phyloP scores from a whole-genome alignment of 768 basidiomycete genomes.

The Arthromyces matolae region DNA sequence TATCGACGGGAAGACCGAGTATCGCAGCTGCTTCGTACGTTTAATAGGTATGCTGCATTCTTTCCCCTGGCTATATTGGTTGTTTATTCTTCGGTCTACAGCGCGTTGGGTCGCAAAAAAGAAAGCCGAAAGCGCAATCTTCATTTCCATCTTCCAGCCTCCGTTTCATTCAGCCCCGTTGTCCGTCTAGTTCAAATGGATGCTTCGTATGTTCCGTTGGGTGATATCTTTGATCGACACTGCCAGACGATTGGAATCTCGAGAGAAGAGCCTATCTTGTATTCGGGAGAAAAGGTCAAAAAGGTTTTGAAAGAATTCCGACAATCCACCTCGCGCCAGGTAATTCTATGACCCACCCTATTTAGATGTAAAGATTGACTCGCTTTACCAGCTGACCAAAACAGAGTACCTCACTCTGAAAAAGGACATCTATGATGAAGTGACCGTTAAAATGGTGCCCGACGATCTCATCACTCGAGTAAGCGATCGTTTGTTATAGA shows the following conservation, averaged over 20 bases:
- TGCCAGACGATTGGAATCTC: constrained; percentile 72
- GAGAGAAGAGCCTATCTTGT: constrained; percentile 84
- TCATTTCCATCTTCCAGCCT: constrained; percentile 85
- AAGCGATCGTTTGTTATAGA: constrained; percentile 19
- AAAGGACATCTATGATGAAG: constrained; percentile 87
- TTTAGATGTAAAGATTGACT: background rate
- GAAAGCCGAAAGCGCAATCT: constrained; percentile 92
- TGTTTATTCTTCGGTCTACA: constrained; percentile 26
- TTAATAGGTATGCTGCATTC: constrained; percentile 67
- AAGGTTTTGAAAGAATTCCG: constrained; percentile 60
- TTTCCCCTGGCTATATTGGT: background rate
- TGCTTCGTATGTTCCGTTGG: constrained; percentile 83
- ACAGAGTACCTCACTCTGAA: constrained; percentile 66
- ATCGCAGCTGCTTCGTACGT: constrained; percentile 88
- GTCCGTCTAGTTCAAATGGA: constrained; percentile 89
- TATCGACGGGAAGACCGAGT: constrained; percentile 90
- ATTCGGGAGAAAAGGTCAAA: constrained; percentile 81
- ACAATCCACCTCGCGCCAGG: constrained; percentile 44
- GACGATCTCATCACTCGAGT: constrained; percentile 85
- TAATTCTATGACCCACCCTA: constrained; percentile 16
- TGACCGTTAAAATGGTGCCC: constrained; percentile 82
- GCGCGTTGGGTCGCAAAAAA: constrained; percentile 82
- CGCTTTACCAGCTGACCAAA: constrained; percentile 46
- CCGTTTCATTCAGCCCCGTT: constrained; percentile 77
- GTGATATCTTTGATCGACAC: constrained; percentile 92